Base-by-base conservation (phyloP, 352 stramenopile genomes). In the Blastocystis sp. region DNA sequence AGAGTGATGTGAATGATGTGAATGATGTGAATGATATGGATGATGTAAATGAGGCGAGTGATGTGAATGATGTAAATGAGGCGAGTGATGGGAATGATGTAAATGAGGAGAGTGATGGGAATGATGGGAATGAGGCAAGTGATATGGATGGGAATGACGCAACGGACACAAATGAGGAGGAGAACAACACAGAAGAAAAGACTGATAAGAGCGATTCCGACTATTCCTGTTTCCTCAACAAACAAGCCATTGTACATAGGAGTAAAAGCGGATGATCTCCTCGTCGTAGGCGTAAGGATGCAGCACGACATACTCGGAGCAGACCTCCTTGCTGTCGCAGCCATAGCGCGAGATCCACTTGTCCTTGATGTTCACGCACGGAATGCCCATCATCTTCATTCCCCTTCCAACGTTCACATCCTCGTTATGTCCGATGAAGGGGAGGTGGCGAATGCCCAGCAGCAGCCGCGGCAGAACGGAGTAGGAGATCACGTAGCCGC, bases 11-110 rank as follows among this genome's bases (percentile, higher is more conserved):
- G 28, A 34, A 0, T 34, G 28, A 34, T 34, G 0, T 34, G 28
- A 0, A 34, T 34, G 28, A 34, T 34, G 28, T 34, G 28, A 34
- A 34, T 34, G 28, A 34, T 34, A 0, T 34, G 28, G 0, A 34
- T 34, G 28, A 34, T 34, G 28, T 34, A 34, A 34, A 34, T 34
- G 28, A 89, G 38, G 89, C 65, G 76, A 54, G 40, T 45, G 84
- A 89, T 43, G 64, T 45, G 38, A n/a, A n/a, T n/a, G n/a, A n/a
- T n/a, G n/a, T n/a, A n/a, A n/a, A 91, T 90, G 80, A 89, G 21
- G 59, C 66, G 17, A 54, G 90, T 0, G 28, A 60, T 43, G 76
- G 88, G 11, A 74, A 77, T 19, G 66, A 90, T n/a, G 87, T 1
- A 52, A 24, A 11, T 34, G 21, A 87, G 42, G 62, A 82, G 59